A percentile compares a stretch with the other conserved stretches of the same genome.
These are phyloP conservation scores for Powellomyces hirtus DNA, from an alignment of 192 early-diverging fungal genomes.

Conservation along the genomic window DNA sequence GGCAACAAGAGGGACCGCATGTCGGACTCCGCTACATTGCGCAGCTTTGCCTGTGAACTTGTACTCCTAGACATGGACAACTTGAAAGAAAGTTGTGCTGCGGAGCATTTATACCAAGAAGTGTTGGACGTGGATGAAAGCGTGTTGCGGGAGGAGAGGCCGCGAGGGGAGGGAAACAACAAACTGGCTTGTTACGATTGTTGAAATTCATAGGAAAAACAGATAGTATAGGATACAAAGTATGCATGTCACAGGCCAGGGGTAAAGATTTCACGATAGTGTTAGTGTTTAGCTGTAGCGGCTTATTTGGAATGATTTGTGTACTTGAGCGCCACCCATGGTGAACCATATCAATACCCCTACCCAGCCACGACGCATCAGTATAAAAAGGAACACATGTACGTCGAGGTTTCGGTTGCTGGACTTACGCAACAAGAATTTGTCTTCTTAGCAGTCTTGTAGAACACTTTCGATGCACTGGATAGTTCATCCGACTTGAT, in stretches of 20 bases:
- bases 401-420: too few relatives aligned
- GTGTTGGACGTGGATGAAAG: slow-evolving; percentile 31
- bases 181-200: slow-evolving; percentile 35
- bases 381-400: background rate
- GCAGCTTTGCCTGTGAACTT: background rate
- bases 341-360: too few relatives aligned
- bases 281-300: too few relatives aligned
- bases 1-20: slow-evolving; percentile 2
- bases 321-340: too few relatives aligned
- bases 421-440: slow-evolving; percentile 70
- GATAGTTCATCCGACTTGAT: slow-evolving; percentile 80
- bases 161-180: slow-evolving; percentile 28
- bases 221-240: too few relatives aligned
- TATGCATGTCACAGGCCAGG: too few relatives aligned
- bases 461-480: slow-evolving; percentile 90
- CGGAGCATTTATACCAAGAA: slow-evolving; percentile 36
- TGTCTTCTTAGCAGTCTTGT: slow-evolving; percentile 92
- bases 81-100: background rate
- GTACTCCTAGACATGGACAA: slow-evolving; percentile 3
- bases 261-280: too few relatives aligned
- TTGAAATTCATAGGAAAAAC: too few relatives aligned
- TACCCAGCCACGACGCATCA: too few relatives aligned
- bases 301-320: too few relatives aligned
- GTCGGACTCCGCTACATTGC: background rate
- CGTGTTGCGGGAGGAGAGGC: slow-evolving; percentile 19